phyloP scores from a whole-genome alignment of 1,139 yeast species.

The Hemisphaericaspora xylanilytica region DNA sequence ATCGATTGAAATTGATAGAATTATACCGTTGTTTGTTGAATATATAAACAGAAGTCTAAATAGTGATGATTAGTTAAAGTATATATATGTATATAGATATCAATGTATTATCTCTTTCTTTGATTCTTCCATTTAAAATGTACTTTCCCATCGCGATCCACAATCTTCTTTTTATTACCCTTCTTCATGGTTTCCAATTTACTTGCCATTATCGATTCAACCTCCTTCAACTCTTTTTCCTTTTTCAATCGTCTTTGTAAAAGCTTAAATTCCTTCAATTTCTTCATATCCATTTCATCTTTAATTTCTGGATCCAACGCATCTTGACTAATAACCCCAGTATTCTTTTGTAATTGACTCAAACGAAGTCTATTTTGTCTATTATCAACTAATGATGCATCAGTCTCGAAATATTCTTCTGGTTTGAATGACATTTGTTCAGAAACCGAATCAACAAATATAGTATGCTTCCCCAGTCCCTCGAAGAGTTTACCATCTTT shows the following conservation, averaged over 20 bases:
- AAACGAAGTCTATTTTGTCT: constrained; percentile 71
- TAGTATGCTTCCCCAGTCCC: constrained; percentile 72
- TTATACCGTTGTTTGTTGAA: constrained; percentile 69
- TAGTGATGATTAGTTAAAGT: constrained; percentile 16
- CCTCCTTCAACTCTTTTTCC: constrained; percentile 61
- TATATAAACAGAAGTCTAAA: constrained; percentile 59
- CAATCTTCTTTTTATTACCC: constrained; percentile 78
- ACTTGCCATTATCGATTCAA: constrained; percentile 68
- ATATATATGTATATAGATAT: constrained; percentile 6
- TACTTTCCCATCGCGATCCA: constrained; percentile 60
- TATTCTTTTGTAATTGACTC: constrained; percentile 54
- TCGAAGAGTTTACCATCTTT: constrained; percentile 53
- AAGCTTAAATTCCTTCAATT: constrained; percentile 54
- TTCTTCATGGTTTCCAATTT: constrained; percentile 88
- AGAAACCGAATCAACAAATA: constrained; percentile 68
- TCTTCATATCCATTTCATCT: constrained; percentile 50
- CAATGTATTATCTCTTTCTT: constrained; percentile 57
- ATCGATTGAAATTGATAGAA: constrained; percentile 63
- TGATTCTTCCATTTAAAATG: constrained; percentile 85
- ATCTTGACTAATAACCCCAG: constrained; percentile 25
- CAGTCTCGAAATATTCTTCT: constrained; percentile 67
- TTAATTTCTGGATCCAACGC: constrained; percentile 32
- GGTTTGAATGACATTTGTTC: constrained; percentile 61
- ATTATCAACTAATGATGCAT: constrained; percentile 55
- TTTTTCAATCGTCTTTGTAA: constrained; percentile 63